Base-by-base conservation (phyloP, 2,329 filamentous ascomycete genomes). In the Pseudogymnoascus sp. region DNA sequence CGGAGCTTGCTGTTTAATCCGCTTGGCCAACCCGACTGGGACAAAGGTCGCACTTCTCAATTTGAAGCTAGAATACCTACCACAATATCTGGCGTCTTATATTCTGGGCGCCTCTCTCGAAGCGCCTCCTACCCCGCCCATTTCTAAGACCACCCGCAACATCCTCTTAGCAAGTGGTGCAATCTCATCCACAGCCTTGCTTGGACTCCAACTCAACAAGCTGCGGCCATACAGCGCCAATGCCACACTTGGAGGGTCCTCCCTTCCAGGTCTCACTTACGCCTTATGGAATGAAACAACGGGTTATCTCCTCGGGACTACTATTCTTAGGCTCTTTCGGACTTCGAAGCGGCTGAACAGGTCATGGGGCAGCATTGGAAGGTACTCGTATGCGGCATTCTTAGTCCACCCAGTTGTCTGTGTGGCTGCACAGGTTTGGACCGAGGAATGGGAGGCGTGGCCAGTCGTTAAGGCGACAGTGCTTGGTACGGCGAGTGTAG, bases 341-440 rank as follows among this genome's bases (percentile, higher is more conserved):
- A n/a, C 29, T 33, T 64, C 15, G 2, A 26, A 40, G 11, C 46
- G 31, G 40, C 15, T 61, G 15, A 64, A 33, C 10, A 65, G 62
- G 33, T 19, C 59, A n/a, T 65, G 62, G 64, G 62, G 59, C 37
- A 53, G 37, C 26, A 31, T 65, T 10, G 63, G 50, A 4, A 42
- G 31, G 23, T 64, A 62, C 50, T 62, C 60, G n/a, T 65, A 65
- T 61, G 63, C 63, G 2, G 62, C 64, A 1, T 64, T 64, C 26
- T 33, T 65, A 29, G 59, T 65, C 6, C 62, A 65, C 56, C 62
- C 63, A 17, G 21, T 65, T 42, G 6, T 65, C 5, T 37, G 50
- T 29, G 62, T 62, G 9, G 60, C 46, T 2, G 29, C 46, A 19
- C 46, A 56, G 4, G n/a, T 56, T 19, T 56, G 29, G 46, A 56